Percentiles rank a stretch among this genome's conserved stretches.
Evolutionary conservation across 2,329 filamentous ascomycete genomes (phyloP).

Genomic region (Claviceps quebecensis): DNA sequence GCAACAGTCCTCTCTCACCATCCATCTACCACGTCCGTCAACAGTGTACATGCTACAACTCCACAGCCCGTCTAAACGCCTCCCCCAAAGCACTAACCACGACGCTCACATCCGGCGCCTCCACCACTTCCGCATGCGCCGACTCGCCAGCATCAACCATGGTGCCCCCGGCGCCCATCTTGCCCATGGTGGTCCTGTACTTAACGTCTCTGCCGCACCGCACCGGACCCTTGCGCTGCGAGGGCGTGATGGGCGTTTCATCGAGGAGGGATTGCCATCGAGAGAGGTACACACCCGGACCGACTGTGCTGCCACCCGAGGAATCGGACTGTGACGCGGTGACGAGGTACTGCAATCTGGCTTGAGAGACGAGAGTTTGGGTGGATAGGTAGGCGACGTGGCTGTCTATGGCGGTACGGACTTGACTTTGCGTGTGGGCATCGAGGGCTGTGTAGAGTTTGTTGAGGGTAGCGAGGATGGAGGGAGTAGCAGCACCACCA

Average conservation of each 20-base stretch:
- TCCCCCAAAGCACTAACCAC: constrained; percentile 22
- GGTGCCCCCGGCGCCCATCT: constrained; percentile 22
- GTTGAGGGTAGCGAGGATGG: constrained; percentile 26
- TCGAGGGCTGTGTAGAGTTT: constrained; percentile 33
- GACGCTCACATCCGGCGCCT: constrained; percentile 16
- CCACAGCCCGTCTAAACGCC: constrained; percentile 28
- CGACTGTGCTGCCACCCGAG: constrained; percentile 28
- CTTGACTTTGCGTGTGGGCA: constrained; percentile 24
- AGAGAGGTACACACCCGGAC: constrained; percentile 58
- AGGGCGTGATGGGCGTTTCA: constrained; percentile 53
- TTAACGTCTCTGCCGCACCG: constrained; percentile 40
- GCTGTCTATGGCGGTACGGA: constrained; percentile 40
- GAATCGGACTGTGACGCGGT: constrained; percentile 16
- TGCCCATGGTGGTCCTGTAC: constrained; percentile 27
- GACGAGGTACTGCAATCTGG: constrained; percentile 44
- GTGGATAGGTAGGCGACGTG: constrained; percentile 46
- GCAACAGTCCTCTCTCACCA: no score
- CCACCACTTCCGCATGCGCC: constrained; percentile 13
- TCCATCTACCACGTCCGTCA: no score
- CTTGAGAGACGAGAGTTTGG: constrained; percentile 38
- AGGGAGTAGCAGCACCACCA: no score
- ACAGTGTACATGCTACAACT: neutral
- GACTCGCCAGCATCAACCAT: constrained; percentile 6
- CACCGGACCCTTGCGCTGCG: constrained; percentile 33
- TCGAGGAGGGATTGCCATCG: constrained; percentile 62